A percentile compares a stretch with the other conserved stretches of the same genome.
Evolutionary conservation across 2,329 filamentous ascomycete species (phyloP).

Genomic region (Penicillium sp.): DNA sequence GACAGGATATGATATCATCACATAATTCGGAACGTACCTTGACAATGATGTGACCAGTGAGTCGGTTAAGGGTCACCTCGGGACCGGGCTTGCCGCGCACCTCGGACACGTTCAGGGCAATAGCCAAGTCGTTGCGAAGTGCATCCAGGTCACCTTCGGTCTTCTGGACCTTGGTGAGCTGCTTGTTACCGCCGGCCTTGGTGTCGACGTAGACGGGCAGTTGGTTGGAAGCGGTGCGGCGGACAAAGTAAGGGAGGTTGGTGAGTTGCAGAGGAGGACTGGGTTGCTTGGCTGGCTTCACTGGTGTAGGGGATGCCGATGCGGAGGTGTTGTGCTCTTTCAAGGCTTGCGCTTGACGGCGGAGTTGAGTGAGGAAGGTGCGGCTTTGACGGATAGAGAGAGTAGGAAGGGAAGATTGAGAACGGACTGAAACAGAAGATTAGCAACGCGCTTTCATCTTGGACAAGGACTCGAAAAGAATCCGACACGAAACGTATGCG

Average conservation of each 20-base stretch:
- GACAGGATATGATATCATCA: not conserved
- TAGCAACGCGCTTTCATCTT: constrained; percentile 10
- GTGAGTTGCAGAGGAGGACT: constrained; percentile 36
- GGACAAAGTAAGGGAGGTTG: constrained; percentile 68
- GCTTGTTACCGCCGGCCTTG: constrained; percentile 75
- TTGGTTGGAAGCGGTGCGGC: constrained; percentile 69
- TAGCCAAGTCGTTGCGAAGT: constrained; percentile 65
- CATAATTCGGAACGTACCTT: constrained; percentile 57
- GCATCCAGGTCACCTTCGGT: constrained; percentile 70
- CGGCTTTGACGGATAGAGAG: constrained; percentile 33
- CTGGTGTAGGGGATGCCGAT: constrained; percentile 20
- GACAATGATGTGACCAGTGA: constrained; percentile 74
- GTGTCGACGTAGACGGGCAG: constrained; percentile 74
- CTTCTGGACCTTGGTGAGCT: constrained; percentile 75
- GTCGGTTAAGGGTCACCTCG: constrained; percentile 54
- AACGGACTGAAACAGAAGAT: constrained; percentile 20
- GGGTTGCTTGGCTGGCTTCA: constrained; percentile 14
- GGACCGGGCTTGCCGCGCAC: constrained; percentile 41
- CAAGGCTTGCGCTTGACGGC: constrained; percentile 38
- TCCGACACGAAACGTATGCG: not conserved
- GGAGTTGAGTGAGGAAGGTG: constrained; percentile 41
- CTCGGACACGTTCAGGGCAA: constrained; percentile 58
- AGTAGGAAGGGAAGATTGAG: constrained; percentile 22
- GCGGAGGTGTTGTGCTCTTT: constrained; percentile 39
- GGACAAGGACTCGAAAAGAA: not conserved